Evolutionary conservation across 2,329 filamentous ascomycete species (phyloP), one percentile per base, ranked within the genome.

Genomic region (Rosellinia necatrix): DNA sequence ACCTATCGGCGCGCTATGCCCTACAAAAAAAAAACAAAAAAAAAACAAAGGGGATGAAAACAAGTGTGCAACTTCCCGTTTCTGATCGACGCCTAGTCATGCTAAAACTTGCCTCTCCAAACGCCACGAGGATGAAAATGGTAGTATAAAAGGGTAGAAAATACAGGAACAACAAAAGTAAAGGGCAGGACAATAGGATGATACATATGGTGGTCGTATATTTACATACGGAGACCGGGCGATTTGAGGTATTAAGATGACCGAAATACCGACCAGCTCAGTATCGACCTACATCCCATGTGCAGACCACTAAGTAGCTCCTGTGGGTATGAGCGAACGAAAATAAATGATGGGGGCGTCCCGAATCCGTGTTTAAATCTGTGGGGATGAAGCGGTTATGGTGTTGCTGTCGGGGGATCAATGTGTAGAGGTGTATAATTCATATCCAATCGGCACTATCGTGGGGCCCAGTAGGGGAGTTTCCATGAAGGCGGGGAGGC

Each of bases 61-160:
- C 13, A 54, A 56, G 56, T 58, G 50, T 4, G 6, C 56, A 58
- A 54, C 58, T 53, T 49, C 55, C 59, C 55, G 60, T 60, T 50
- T 66, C 63, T 66, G 64, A 56, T 63, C 43, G 64, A 67, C 65
- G 64, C 65, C 65, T 60, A 58, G 62, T 58, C 58, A 67, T 67
- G 65, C 65, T 66, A 55, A 35, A 61, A 49, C 53, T 55, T 47
- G 41, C 61, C 59, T 60, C 61, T 59, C 57, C 46, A 49, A 62
- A 56, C 61, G 58, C 56, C 58, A 13, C 58, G 37, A 51, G 57
- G 53, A 57, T 58, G 62, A 62, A 58, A 58, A 59, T 60, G 50
- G 49, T 35, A 44, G 40, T 35, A 51, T 35, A 30, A 29, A 44
- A 30, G 24, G 19, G 10, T 24, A 41, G n/a, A 24, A 49, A 49